A percentile compares a stretch with the other conserved stretches of the same genome.
These are phyloP conservation scores for Collybia mongolica DNA, from an alignment of 768 basidiomycete genomes.

Conservation along the genomic window DNA sequence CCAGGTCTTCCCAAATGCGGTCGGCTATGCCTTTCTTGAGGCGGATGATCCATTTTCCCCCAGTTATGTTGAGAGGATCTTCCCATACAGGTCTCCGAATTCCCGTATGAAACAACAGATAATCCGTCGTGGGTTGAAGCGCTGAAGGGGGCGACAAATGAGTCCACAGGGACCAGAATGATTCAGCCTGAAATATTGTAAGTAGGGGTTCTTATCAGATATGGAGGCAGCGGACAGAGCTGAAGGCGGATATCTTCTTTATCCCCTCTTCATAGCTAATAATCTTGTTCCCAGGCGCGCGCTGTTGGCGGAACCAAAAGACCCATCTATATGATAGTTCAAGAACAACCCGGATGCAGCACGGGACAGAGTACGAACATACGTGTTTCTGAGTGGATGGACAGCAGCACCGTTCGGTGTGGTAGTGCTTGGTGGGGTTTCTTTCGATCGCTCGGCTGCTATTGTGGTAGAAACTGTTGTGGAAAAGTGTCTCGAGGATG, in stretches of 20 bases:
- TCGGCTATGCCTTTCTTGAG: conserved; percentile 89
- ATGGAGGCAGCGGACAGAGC: conserved; percentile 56
- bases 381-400: conserved; percentile 85
- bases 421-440: conserved; percentile 32
- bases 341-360: conserved; percentile 16
- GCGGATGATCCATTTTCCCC: conserved; percentile 95
- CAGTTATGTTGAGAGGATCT: conserved; percentile 82
- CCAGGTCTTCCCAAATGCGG: conserved; percentile 87
- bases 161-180: conserved; percentile 93
- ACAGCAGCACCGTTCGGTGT: conserved; percentile 40
- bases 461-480: conserved; percentile 46
- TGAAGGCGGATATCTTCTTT: conserved; percentile 87
- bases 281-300: conserved; percentile 86
- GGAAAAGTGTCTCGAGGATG: conserved; percentile 74
- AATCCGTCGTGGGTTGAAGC: conserved; percentile 88
- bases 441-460: conserved; percentile 45
- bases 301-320: conserved; percentile 91
- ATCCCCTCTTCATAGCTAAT: conserved; percentile 94
- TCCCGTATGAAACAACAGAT: conserved; percentile 85
- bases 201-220: conserved; percentile 4
- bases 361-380: conserved; percentile 59
- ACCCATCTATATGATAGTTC: conserved; percentile 62
- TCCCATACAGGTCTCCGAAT: conserved; percentile 95
- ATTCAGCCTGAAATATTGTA: conserved; percentile 66
- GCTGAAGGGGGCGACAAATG: conserved; percentile 85